Percentiles rank a stretch among this genome's conserved stretches.
Evolutionary conservation across 1,139 yeast species (phyloP).

Genomic region (Saccharomyces hybrid): DNA sequence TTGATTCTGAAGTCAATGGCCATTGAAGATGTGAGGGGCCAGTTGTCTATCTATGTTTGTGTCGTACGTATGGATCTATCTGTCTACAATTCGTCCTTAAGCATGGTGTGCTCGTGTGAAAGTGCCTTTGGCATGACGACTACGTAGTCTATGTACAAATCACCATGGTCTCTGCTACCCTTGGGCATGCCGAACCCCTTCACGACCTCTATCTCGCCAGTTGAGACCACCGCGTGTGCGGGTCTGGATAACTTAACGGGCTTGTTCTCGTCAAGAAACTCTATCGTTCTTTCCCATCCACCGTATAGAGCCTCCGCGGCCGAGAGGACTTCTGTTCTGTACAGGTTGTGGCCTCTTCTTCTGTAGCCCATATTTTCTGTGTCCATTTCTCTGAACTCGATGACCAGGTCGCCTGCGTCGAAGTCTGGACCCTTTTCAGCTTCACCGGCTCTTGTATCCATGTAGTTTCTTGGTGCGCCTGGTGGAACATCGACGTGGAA

Average conservation of each 20-base stretch:
- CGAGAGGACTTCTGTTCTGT: constrained; percentile 72
- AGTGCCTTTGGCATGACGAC: constrained; percentile 37
- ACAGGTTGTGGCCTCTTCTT: constrained; percentile 64
- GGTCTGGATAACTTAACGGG: constrained; percentile 44
- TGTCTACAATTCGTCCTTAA: constrained; percentile 6
- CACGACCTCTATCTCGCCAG: constrained; percentile 66
- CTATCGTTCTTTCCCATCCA: constrained; percentile 65
- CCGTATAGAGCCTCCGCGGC: constrained; percentile 68
- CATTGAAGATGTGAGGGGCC: not conserved
- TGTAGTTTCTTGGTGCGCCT: constrained; percentile 59
- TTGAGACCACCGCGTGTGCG: constrained; percentile 44
- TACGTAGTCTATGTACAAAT: constrained; percentile 62
- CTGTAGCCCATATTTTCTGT: constrained; percentile 71
- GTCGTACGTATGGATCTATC: not conserved
- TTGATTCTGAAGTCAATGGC: not conserved
- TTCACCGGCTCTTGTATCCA: constrained; percentile 60
- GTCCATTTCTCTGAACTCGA: constrained; percentile 50
- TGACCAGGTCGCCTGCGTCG: constrained; percentile 69
- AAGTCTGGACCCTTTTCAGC: constrained; percentile 80
- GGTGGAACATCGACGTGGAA: constrained; percentile 59
- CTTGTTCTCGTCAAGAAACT: constrained; percentile 56
- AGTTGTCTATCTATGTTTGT: not conserved
- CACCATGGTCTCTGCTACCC: constrained; percentile 52
- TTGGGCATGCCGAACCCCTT: constrained; percentile 82
- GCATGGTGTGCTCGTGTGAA: not conserved